Conservation (phyloP, 2,329 filamentous ascomycete genomes). For the Bipolaris gigantea region DNA sequence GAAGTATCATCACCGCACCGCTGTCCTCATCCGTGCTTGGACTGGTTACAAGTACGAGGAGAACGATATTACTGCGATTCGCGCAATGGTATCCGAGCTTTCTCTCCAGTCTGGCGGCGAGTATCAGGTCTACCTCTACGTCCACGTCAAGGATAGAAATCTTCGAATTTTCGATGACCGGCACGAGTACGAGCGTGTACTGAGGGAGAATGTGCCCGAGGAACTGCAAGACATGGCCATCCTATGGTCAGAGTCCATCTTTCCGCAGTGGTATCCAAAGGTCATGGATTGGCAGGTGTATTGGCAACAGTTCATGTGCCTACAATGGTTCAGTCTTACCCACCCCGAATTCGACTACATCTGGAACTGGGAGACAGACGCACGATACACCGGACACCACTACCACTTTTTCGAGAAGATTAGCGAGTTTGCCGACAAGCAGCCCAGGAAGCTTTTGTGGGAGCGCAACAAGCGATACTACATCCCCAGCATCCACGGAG, state of each 20-base stretch:
- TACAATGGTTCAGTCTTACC: constrained; percentile 74
- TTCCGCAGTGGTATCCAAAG: constrained; percentile 53
- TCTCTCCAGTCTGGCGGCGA: constrained; percentile 52
- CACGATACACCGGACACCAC: constrained; percentile 76
- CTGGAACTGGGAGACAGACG: constrained; percentile 86
- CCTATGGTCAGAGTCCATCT: constrained; percentile 68
- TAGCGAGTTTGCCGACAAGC: constrained; percentile 55
- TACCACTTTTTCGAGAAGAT: constrained; percentile 76
- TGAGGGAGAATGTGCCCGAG: constrained; percentile 65
- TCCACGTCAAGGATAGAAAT: constrained; percentile 57
- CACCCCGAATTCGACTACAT: constrained; percentile 79
- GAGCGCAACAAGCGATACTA: constrained; percentile 62
- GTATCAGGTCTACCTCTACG: constrained; percentile 53
- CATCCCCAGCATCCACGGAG: constrained; percentile 56
- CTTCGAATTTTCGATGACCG: constrained; percentile 62
- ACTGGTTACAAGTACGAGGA: constrained; percentile 52
- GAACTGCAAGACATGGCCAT: constrained; percentile 73
- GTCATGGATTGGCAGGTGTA: constrained; percentile 54
- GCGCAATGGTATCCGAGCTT: constrained; percentile 51
- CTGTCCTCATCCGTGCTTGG: constrained; percentile 52
- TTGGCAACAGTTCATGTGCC: constrained; percentile 67
- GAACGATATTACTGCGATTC: constrained; percentile 51
- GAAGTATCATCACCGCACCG: constrained; percentile 50
- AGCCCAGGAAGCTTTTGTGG: constrained; percentile 62
- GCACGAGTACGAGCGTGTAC: constrained; percentile 60